These are phyloP conservation scores for Meira miltonrushii DNA, from an alignment of 1,284 basidiomycete species.

Conservation along the genomic window DNA sequence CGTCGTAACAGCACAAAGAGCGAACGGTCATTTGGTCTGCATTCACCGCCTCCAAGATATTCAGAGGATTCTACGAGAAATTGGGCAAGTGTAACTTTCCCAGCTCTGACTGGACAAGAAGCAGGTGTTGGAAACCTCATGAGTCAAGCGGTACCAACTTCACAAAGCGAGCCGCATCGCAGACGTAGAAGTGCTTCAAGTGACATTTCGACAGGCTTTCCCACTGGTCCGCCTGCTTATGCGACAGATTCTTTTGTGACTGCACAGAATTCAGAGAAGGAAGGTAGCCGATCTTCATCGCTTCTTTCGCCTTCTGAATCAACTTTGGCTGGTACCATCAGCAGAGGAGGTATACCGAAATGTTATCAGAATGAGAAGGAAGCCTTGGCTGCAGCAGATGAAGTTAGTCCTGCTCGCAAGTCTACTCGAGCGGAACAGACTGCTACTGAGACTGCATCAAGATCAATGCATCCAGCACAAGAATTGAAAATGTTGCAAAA, in stretches of 20 bases:
- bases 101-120: background rate
- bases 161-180: background rate
- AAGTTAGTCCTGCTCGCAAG: background rate
- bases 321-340: background rate
- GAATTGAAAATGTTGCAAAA: slow-evolving; percentile 32
- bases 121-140: background rate
- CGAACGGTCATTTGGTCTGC: background rate
- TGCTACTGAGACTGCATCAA: background rate
- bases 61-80: slow-evolving; percentile 5
- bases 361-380: too few relatives aligned
- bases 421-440: background rate
- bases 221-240: background rate
- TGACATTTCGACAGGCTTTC: background rate
- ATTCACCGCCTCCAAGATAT: slow-evolving; percentile 5
- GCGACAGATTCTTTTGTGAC: background rate
- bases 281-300: background rate
- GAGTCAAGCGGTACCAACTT: background rate
- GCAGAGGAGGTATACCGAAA: background rate
- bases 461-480: slow-evolving; percentile 24
- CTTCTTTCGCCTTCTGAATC: background rate
- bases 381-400: too few relatives aligned
- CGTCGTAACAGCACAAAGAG: background rate
- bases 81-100: background rate
- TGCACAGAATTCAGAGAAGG: background rate
- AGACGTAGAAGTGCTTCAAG: background rate